Evolutionary conservation across 2,329 filamentous ascomycete genomes (phyloP).

Genomic region (Penicillium sp.): DNA sequence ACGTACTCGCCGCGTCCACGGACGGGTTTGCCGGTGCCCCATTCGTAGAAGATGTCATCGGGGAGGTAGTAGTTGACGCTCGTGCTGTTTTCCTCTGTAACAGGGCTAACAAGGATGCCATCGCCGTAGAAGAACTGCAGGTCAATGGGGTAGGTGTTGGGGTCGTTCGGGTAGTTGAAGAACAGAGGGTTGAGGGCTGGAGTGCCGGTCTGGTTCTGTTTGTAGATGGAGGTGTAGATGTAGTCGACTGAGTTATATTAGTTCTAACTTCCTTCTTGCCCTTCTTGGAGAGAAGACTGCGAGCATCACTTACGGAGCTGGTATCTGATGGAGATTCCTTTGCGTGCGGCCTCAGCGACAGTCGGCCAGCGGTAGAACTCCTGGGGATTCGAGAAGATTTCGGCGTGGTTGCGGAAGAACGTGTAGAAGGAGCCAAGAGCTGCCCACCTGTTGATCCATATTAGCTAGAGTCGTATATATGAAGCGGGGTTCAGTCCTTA

Average conservation of each 20-base stretch:
- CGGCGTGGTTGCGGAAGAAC: slow-evolving; percentile 74
- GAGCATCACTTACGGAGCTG: slow-evolving; percentile 47
- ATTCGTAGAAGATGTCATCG: slow-evolving; percentile 60
- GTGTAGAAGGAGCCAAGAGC: slow-evolving; percentile 69
- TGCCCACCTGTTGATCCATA: slow-evolving; percentile 53
- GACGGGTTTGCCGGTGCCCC: slow-evolving; percentile 52
- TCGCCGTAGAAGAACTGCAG: slow-evolving; percentile 61
- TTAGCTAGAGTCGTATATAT: neutral
- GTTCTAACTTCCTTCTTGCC: neutral
- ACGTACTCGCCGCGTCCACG: slow-evolving; percentile 48
- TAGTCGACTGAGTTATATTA: slow-evolving; percentile 57
- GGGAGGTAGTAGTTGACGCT: slow-evolving; percentile 57
- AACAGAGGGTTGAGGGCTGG: slow-evolving; percentile 69
- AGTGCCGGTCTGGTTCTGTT: slow-evolving; percentile 60
- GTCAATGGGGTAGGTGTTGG: slow-evolving; percentile 52
- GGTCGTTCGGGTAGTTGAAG: slow-evolving; percentile 64
- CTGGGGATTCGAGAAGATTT: slow-evolving; percentile 53
- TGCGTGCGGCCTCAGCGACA: slow-evolving; percentile 63
- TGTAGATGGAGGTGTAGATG: slow-evolving; percentile 69
- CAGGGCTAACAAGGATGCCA: slow-evolving; percentile 56
- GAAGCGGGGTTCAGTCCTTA: neutral
- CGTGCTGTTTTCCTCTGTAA: slow-evolving; percentile 54
- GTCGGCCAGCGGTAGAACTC: slow-evolving; percentile 70
- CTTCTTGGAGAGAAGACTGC: neutral
- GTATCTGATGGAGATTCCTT: slow-evolving; percentile 72